phyloP scores from a whole-genome alignment of 257 asterid species.

The Scutellaria minor region DNA sequence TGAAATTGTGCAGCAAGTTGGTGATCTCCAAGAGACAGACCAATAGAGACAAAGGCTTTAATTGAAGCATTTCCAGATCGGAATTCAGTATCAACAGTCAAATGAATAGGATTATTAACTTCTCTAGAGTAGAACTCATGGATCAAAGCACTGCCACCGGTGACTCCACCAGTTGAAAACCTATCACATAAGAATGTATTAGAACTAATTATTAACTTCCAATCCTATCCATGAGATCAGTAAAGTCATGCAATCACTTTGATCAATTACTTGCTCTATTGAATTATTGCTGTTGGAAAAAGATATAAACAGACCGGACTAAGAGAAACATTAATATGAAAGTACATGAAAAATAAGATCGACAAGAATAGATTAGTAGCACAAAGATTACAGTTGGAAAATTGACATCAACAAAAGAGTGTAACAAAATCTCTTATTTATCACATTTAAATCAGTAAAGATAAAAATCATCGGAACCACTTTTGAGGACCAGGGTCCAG shows the following conservation, averaged over 20 bases:
- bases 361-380: neutral
- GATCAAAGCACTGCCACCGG: slow-evolving; percentile 80
- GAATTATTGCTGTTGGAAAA: neutral
- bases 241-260: neutral
- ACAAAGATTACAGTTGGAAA: neutral
- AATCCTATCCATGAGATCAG: neutral
- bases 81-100: slow-evolving; percentile 82
- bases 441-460: neutral
- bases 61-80: slow-evolving; percentile 58
- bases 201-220: neutral
- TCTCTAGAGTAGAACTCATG: slow-evolving; percentile 82
- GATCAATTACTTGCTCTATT: neutral
- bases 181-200: slow-evolving; percentile 38
- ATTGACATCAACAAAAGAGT: neutral
- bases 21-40: slow-evolving; percentile 83
- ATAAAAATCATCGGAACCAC: neutral
- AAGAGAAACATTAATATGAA: neutral
- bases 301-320: neutral
- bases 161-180: slow-evolving; percentile 92
- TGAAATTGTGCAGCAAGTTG: slow-evolving; percentile 95
- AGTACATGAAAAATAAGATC: neutral
- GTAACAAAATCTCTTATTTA: neutral
- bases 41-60: slow-evolving; percentile 63
- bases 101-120: slow-evolving; percentile 74
- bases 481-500: no score